A percentile compares a stretch with the other conserved stretches of the same genome.
Evolutionary conservation across 192 early-diverging fungal genomes (phyloP).

Genomic region (Borealophlyctis nickersoniae): DNA sequence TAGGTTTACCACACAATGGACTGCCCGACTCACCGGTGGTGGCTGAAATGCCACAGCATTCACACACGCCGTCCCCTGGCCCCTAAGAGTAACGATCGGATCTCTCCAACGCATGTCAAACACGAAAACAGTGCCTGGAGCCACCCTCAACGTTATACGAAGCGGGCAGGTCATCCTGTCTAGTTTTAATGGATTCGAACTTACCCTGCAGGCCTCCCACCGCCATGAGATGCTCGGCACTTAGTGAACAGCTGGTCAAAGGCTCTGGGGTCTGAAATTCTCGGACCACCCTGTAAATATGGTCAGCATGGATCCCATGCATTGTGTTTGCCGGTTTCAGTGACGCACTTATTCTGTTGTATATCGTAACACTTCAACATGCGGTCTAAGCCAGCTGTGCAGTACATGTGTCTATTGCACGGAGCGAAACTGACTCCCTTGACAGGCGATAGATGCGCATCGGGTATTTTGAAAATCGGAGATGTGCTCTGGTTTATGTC

Average conservation of each 20-base stretch:
- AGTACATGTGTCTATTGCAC: conserved; percentile 32
- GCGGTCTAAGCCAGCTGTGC: conserved; percentile 34
- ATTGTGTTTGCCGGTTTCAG: too few relatives aligned
- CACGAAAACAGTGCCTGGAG: conserved; percentile 23
- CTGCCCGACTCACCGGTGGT: conserved; percentile 23
- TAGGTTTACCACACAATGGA: conserved; percentile 5
- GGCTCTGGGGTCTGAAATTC: conserved; percentile 29
- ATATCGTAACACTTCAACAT: conserved; percentile 31
- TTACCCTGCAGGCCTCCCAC: conserved; percentile 27
- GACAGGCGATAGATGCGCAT: conserved; percentile 35
- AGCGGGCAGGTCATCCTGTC: too few relatives aligned
- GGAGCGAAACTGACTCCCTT: conserved; percentile 33
- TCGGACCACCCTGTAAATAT: conserved; percentile 22
- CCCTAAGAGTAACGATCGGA: conserved; percentile 8
- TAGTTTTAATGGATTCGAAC: too few relatives aligned
- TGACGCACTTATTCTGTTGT: conserved; percentile 13
- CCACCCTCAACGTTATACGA: too few relatives aligned
- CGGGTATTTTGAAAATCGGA: conserved; percentile 2
- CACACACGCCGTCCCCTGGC: conserved; percentile 1
- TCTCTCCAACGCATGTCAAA: conserved; percentile 33
- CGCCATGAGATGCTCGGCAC: conserved; percentile 39
- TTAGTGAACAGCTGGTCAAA: conserved; percentile 27
- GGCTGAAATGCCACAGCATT: conserved; percentile 31
- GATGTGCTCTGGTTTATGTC: conserved; percentile 25
- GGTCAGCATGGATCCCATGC: neutral